Base-by-base conservation (phyloP, 2,329 filamentous ascomycete species). In the Penicillium thymicola region DNA sequence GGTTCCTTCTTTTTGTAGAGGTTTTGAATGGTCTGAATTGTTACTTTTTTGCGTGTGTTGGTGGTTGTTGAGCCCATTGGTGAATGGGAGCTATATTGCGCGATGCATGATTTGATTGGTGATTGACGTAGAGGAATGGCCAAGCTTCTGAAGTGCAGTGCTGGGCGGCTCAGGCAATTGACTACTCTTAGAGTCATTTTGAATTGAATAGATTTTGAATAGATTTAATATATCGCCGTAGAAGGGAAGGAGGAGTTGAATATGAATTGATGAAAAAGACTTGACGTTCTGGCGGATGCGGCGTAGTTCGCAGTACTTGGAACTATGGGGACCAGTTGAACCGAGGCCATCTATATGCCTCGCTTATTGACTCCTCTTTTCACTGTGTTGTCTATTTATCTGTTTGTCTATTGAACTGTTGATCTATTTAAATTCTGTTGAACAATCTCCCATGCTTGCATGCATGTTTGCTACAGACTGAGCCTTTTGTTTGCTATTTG, bases 1-100 rank as follows among this genome's bases (percentile, higher is more conserved):
- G 93, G 92, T 66, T 96, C 91, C 38, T 86, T 83, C 75, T 86
- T 89, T 63, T 81, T 83, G 75, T 95, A 86, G 71, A 97, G 82
- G 37, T 82, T 81, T 46, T 86, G 87, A 59, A 99, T 76, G 8
- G 88, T 90, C 65, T 86, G 86, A 63, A 97, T 78, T 6, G 92
- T 97, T 60, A 96, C 85, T 69, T 94, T 95, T 76, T 95, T 96
- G 67, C 91, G 84, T 11, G 48, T 41, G 30, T 1, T 30, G 4
- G 79, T 71, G 34, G 2, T 57, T 34, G 18, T 41, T 5, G 54
- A 52, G 30, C 70, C 70, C 64, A 75, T 82, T 46, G 92, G 92
- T 1, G 91, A 93, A 74, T 97, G 91, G 1, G 93, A 96, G 73
- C 89, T 93, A 74, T 82, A 74, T 57, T 81, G 75, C 57, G 58